Evolutionary conservation across 2,329 filamentous ascomycete genomes (phyloP), one percentile per base, ranked within the genome.

Genomic region (Aspergillus puulaauensis): DNA sequence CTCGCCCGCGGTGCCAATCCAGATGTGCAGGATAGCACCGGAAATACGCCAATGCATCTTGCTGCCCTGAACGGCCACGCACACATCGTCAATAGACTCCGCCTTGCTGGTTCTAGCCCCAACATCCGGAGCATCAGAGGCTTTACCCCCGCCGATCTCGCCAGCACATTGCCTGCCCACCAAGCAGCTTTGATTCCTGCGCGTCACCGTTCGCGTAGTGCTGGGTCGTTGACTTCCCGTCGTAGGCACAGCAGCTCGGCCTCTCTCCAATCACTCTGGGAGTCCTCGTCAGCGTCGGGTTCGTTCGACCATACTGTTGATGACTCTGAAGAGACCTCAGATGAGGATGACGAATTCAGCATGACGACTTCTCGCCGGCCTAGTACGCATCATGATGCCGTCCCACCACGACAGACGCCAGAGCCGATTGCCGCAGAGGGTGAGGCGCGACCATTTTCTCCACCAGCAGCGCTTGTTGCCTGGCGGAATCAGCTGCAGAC

Each of bases 31-130:
- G 91, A 96, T 70, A 88, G 86, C 61, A 88, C 89, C 50, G 91
- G 91, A 21, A 93, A 91, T 73, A 91, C 90, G 4, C 86, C 91
- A 14, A 82, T 96, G 77, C 90, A 96, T 72, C 84, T 93, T 69
- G 91, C 91, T 19, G 87, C 89, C 24, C 83, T 96, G 68, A 88
- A 90, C 72, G 85, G 88, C 61, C 87, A 92, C 68, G 78, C 85
- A 11, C 87, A 91, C 69, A 91, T 95, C 64, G 87, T 93, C 14
- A 83, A 88, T 59, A 85, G 89, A 14, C 81, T 96, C 57, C 86
- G 93, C 64, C 80, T 89, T 23, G 83, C 85, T 41, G 89, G 90
- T 40, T 90, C 90, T 2, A 88, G 92, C 73, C 84, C 89, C 33
- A 86, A 82, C 45, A 80, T 90, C 59, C 82, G 86, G 64, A 93